Conservation (phyloP, 371 early-diverging fungal genomes). For the Actinomortierella ambigua region DNA sequence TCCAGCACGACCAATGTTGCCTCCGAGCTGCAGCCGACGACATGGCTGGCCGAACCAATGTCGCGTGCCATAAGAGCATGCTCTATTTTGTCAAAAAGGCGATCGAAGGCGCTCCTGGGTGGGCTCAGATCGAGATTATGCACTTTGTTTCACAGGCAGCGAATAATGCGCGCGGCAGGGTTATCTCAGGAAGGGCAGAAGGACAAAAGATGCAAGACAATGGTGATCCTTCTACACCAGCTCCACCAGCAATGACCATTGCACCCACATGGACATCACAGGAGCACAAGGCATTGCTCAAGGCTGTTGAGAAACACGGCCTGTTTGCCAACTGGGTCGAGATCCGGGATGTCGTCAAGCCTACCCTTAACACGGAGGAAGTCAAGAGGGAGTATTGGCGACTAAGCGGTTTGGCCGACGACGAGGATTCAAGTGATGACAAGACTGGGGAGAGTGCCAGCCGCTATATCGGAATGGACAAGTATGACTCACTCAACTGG, state of each 20-base stretch:
- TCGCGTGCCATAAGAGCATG: no score
- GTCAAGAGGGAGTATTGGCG: slow-evolving; percentile 39
- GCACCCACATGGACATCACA: slow-evolving; percentile 15
- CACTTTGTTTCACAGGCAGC: slow-evolving; percentile 14
- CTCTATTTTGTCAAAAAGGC: slow-evolving; percentile 9
- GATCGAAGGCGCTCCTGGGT: slow-evolving; percentile 26
- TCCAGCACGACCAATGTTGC: background rate
- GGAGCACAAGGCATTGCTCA: slow-evolving; percentile 26
- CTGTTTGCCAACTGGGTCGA: slow-evolving; percentile 31
- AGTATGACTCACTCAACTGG: slow-evolving; percentile 10
- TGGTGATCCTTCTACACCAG: background rate
- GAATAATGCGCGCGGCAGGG: slow-evolving; percentile 8
- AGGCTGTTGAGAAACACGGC: slow-evolving; percentile 31
- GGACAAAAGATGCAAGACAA: background rate
- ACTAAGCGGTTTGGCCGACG: slow-evolving; percentile 16
- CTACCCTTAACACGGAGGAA: slow-evolving; percentile 12
- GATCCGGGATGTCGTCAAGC: slow-evolving; percentile 29
- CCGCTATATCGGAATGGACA: background rate
- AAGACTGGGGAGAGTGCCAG: background rate
- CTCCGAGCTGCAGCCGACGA: no score
- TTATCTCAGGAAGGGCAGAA: no score
- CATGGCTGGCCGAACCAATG: no score
- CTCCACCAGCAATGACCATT: no score
- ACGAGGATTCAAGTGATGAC: background rate
- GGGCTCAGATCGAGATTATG: slow-evolving; percentile 28